A percentile compares a stretch with the other conserved stretches of the same genome.
These are phyloP conservation scores for Moesziomyces aphidis DNA, from an alignment of 1,284 basidiomycete species.

Conservation along the genomic window DNA sequence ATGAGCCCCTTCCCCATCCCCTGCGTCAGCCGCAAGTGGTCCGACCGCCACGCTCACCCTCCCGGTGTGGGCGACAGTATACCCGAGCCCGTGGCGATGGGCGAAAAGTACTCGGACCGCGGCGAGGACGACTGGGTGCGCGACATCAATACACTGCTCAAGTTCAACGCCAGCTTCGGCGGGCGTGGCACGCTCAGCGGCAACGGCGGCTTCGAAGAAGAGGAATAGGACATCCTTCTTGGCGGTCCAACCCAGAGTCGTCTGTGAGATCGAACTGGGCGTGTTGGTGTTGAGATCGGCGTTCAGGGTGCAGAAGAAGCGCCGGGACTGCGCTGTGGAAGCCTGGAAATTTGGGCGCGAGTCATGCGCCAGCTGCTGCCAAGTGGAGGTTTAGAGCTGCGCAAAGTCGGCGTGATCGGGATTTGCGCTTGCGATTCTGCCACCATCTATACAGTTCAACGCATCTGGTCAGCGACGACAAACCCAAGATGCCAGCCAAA, in stretches of 20 bases:
- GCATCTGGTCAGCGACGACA: neutral
- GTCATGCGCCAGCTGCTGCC: neutral
- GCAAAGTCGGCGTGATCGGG: neutral
- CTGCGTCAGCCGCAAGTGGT: conserved; percentile 70
- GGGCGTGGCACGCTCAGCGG: conserved; percentile 56
- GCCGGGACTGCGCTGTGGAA: neutral
- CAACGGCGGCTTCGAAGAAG: conserved; percentile 50
- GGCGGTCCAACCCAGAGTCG: too few species aligned
- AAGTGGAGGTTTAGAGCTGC: neutral
- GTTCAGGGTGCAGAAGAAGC: neutral
- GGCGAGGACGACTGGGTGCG: conserved; percentile 93
- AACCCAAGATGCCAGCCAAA: conserved; percentile 23
- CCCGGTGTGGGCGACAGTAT: neutral
- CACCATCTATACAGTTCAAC: neutral
- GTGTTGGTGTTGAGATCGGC: neutral
- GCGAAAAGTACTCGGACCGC: conserved; percentile 69
- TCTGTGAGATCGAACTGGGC: too few species aligned
- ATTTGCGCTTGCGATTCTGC: neutral
- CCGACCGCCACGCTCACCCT: conserved; percentile 4
- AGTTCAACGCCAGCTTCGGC: conserved; percentile 67
- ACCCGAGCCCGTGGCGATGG: conserved; percentile 7
- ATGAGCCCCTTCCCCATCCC: conserved; percentile 91
- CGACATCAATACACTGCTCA: conserved; percentile 80
- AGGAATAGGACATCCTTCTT: conserved; percentile 11
- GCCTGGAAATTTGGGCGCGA: neutral